phyloP scores from a whole-genome alignment of 2,329 filamentous ascomycete genomes.

The Fusarium sp. region DNA sequence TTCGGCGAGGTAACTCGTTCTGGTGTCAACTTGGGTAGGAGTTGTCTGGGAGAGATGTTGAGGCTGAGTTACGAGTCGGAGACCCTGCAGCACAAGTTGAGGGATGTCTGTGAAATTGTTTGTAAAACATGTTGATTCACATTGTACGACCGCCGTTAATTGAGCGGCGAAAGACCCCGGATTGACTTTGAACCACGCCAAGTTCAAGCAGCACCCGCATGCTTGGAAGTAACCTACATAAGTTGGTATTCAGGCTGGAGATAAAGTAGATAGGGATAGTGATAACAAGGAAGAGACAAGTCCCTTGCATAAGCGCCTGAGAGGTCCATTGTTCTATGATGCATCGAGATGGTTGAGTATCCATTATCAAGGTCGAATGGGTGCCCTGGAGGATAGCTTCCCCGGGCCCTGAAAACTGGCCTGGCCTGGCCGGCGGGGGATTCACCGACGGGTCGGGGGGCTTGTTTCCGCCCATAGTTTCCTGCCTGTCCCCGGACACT shows the following conservation, averaged over 20 bases:
- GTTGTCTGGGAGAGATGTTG: neutral
- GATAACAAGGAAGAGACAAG: neutral
- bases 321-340: neutral
- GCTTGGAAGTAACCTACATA: slow-evolving; percentile 1
- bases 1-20: slow-evolving; percentile 10
- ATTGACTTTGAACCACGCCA: neutral
- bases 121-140: neutral
- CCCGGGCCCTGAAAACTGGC: neutral
- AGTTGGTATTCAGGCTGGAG: slow-evolving; percentile 1
- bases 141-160: neutral
- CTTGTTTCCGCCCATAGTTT: neutral
- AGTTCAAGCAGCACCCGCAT: neutral
- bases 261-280: neutral
- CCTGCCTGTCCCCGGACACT: neutral
- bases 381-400: slow-evolving; percentile 7
- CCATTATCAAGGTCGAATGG: neutral
- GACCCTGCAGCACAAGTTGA: neutral
- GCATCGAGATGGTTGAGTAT: neutral
- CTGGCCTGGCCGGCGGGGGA: neutral
- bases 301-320: slow-evolving; percentile 13
- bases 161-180: neutral
- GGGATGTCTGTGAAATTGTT: neutral
- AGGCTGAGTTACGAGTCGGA: slow-evolving; percentile 6
- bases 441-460: neutral
- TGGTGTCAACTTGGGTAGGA: neutral